A percentile compares a stretch with the other conserved stretches of the same genome.
These are phyloP conservation scores for Phytophthora idaei DNA, from an alignment of 352 stramenopile species.

Conservation along the genomic window DNA sequence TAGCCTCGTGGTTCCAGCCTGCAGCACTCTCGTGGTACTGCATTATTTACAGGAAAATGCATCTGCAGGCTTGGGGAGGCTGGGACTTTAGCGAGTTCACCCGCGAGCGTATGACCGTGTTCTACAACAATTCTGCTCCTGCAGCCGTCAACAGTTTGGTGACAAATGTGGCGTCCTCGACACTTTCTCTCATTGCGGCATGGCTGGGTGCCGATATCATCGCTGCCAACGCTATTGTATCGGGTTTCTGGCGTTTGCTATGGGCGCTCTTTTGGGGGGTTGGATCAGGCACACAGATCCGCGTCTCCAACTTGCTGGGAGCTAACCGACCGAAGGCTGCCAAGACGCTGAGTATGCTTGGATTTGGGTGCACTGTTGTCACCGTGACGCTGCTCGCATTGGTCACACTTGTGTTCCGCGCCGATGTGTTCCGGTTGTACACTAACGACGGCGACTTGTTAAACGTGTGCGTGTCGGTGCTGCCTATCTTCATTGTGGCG, in stretches of 20 bases:
- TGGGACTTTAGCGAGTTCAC: conserved; percentile 36
- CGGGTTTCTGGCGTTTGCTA: conserved; percentile 36
- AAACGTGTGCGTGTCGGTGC: conserved; percentile 22
- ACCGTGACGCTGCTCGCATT: conserved; percentile 29
- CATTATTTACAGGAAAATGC: conserved; percentile 38
- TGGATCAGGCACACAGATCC: conserved; percentile 33
- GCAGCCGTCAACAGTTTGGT: conserved; percentile 34
- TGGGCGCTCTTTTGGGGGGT: conserved; percentile 40
- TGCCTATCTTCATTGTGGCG: conserved; percentile 35
- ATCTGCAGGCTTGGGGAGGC: conserved; percentile 24
- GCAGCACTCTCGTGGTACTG: conserved; percentile 32
- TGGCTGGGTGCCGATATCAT: conserved; percentile 33
- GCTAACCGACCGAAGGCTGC: conserved; percentile 33
- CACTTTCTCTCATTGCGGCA: conserved; percentile 29
- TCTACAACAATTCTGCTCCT: conserved; percentile 37
- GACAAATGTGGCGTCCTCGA: conserved; percentile 28
- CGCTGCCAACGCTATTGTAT: conserved; percentile 32
- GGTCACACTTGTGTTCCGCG: conserved; percentile 25
- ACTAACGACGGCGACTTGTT: conserved; percentile 35
- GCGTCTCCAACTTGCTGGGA: conserved; percentile 32
- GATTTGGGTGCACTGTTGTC: conserved; percentile 32
- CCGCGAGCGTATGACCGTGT: conserved; percentile 30
- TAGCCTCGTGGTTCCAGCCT: conserved; percentile 33
- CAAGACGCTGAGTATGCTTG: conserved; percentile 31
- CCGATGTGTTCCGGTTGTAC: conserved; percentile 36